phyloP scores from a whole-genome alignment of 23 red algal species.

The Gracilaria vermiculophylla region DNA sequence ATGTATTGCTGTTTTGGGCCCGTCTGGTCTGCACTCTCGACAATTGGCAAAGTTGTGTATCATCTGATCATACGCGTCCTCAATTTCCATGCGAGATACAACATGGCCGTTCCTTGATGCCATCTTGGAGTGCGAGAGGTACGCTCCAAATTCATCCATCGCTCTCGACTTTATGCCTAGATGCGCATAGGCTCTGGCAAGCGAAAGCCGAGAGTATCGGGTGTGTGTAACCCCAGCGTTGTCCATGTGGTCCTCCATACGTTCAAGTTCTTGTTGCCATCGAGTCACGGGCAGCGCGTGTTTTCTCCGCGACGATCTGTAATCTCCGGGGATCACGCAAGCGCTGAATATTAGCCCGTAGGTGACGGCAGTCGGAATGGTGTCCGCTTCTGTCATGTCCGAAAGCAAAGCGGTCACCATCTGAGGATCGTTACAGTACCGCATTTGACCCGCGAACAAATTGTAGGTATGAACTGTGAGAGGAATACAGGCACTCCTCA shows the following conservation, averaged over 20 bases:
- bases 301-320: conserved; percentile 17
- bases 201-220: conserved; percentile 38
- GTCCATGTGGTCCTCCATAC: conserved; percentile 44
- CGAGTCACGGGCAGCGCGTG: conserved; percentile 42
- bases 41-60: conserved; percentile 69
- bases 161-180: conserved; percentile 27
- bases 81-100: conserved; percentile 23
- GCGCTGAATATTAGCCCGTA: conserved; percentile 58
- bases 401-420: conserved; percentile 57
- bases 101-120: background rate
- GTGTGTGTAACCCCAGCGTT: conserved; percentile 28
- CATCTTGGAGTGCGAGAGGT: background rate
- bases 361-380: conserved; percentile 46
- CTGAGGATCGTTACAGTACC: conserved; percentile 59
- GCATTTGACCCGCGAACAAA: conserved; percentile 55
- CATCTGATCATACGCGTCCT: conserved; percentile 59
- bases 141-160: conserved; percentile 42
- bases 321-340: conserved; percentile 56
- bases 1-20: conserved; percentile 21
- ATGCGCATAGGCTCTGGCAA: conserved; percentile 59
- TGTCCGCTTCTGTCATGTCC: conserved; percentile 41
- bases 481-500: conserved; percentile 63
- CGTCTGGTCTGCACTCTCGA: conserved; percentile 38
- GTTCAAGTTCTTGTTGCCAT: conserved; percentile 18
- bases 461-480: conserved; percentile 59